Evolutionary conservation across 352 stramenopile species (phyloP).

Genomic region (Globisporangium parvum): DNA sequence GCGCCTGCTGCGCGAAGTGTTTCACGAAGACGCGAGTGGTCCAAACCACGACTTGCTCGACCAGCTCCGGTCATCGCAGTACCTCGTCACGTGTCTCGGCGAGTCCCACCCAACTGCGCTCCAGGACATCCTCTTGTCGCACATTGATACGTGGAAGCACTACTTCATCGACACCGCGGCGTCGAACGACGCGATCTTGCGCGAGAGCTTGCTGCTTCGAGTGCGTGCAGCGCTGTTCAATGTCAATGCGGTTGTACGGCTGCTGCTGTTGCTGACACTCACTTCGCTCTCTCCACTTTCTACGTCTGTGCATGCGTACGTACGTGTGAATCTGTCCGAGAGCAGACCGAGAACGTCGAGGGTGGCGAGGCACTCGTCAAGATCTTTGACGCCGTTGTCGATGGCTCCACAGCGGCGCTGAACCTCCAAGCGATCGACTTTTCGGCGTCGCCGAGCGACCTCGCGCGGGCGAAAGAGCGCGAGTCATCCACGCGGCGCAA

Average conservation of each 20-base stretch:
- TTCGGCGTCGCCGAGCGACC: slow-evolving; percentile 25
- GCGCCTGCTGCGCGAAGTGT: slow-evolving; percentile 44
- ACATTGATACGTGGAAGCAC: slow-evolving; percentile 55
- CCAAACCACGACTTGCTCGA: slow-evolving; percentile 47
- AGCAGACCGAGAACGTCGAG: slow-evolving; percentile 48
- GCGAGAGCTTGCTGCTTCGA: slow-evolving; percentile 37
- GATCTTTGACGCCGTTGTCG: slow-evolving; percentile 38
- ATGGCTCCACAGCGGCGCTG: slow-evolving; percentile 30
- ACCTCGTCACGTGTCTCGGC: slow-evolving; percentile 51
- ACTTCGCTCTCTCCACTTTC: neutral
- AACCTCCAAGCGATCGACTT: slow-evolving; percentile 47
- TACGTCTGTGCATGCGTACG: neutral
- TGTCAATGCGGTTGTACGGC: too few species aligned
- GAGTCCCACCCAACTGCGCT: slow-evolving; percentile 55
- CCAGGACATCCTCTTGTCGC: slow-evolving; percentile 54
- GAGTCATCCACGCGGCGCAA: slow-evolving; percentile 33
- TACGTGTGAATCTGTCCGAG: neutral
- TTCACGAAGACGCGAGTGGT: slow-evolving; percentile 22
- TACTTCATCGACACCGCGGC: slow-evolving; percentile 61
- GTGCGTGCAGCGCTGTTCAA: slow-evolving; percentile 21
- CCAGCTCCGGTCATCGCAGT: slow-evolving; percentile 41
- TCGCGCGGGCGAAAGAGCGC: slow-evolving; percentile 23
- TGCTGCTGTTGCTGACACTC: neutral
- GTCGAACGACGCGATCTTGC: slow-evolving; percentile 45
- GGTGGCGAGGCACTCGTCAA: slow-evolving; percentile 41